Base-by-base conservation (phyloP, 371 early-diverging fungal genomes). In the Zancudomyces culisetae region DNA sequence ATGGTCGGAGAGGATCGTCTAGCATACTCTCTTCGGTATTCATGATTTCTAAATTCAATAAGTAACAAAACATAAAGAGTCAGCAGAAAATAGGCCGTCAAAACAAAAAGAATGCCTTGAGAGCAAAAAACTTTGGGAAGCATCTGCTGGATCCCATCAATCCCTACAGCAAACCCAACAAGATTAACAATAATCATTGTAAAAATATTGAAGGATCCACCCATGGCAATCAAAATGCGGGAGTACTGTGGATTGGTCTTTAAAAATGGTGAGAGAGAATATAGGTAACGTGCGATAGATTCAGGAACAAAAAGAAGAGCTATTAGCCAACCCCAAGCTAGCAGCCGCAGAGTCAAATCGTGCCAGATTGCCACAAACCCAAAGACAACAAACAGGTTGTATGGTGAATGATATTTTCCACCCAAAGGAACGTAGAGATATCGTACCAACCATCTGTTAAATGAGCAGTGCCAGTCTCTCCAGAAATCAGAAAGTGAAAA, bases 331-430 rank as follows among this genome's bases (percentile, higher is more conserved):
- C 86, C 89, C 94, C 94, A 94, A 8, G 84, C 83, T 52, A 92
- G 59, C 21, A 93, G 62, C 27, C 74, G 71, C 52, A 89, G 56
- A n/a, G 80, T 70, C 45, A 89, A 79, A 57, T 94, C 94, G 67
- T 94, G 94, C 94, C 94, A 94, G 3, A 92, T 53, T 1, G 93
- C 94, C 12, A 94, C 94, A 74, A 92, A 94, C 0, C 90, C 87
- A 61, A 94, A 94, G 0, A 85, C 74, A 0, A 80, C 64, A 68
- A 79, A 85, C 43, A 81, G 76, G 61, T 85, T 89, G 62, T 77
- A 69, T 2, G 71, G 49, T 43, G 77, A 68, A 45, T 76, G 72
- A 12, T 63, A 59, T 2, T 74, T 56, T 26, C 94, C 94, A n/a
- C 94, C 94, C 48, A 94, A 62, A 15, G 94, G 93, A 6, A 92